phyloP scores from a whole-genome alignment of 2,329 filamentous ascomycete genomes.

The Hypoxylon sp. region DNA sequence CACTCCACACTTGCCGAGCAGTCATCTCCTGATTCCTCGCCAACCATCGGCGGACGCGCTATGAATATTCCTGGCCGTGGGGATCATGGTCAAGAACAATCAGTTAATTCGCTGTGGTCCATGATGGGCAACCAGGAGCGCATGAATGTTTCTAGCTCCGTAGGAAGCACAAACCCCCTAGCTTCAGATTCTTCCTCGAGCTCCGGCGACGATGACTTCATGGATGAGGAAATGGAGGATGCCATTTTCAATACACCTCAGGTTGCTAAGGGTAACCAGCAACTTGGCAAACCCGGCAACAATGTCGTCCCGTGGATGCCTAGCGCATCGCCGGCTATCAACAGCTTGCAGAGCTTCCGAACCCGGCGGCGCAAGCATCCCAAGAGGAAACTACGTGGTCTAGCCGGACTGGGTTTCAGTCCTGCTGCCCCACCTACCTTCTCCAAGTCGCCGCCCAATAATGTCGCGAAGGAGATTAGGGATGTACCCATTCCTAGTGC shows the following conservation, averaged over 20 bases:
- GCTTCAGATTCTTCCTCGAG: conserved; percentile 82
- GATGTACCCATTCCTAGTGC: conserved; percentile 61
- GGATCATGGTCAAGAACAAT: conserved; percentile 70
- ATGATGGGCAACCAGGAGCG: conserved; percentile 77
- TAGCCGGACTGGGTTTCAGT: conserved; percentile 65
- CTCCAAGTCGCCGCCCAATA: conserved; percentile 79
- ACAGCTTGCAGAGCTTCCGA: conserved; percentile 85
- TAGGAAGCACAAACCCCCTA: conserved; percentile 81
- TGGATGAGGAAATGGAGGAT: conserved; percentile 84
- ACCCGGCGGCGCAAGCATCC: conserved; percentile 77
- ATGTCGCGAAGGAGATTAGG: conserved; percentile 54
- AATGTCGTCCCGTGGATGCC: conserved; percentile 70
- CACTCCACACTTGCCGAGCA: conserved; percentile 93
- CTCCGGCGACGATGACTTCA: conserved; percentile 76
- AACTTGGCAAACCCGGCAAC: conserved; percentile 54
- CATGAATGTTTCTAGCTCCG: conserved; percentile 80
- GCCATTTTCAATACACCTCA: conserved; percentile 87
- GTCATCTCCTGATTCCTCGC: conserved; percentile 90
- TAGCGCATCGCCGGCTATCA: conserved; percentile 76
- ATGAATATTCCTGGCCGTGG: conserved; percentile 72
- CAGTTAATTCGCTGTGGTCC: conserved; percentile 78
- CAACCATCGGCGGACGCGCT: conserved; percentile 77
- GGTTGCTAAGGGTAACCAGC: conserved; percentile 69
- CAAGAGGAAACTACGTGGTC: conserved; percentile 63
- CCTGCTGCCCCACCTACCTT: conserved; percentile 57